Conservation (phyloP, 2,329 filamentous ascomycete genomes). For the Pestalotiopsis sp. region DNA sequence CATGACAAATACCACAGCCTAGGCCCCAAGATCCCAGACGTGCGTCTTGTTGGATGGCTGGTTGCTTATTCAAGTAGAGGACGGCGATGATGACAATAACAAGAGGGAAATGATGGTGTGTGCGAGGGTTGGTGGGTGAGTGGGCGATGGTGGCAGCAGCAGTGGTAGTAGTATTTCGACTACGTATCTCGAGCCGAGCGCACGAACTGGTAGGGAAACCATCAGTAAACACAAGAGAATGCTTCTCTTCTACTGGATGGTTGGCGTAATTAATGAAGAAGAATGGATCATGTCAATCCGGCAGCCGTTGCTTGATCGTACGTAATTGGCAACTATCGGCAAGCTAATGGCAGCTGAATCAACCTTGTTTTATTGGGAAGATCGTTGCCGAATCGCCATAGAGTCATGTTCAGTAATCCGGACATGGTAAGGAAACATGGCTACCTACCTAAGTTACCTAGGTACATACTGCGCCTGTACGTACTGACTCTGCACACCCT, state of each 20-base stretch:
- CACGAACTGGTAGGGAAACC: no score
- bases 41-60: neutral
- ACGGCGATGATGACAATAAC: neutral
- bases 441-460: neutral
- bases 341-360: neutral
- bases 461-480: neutral
- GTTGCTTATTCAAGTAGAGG: neutral
- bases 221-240: neutral
- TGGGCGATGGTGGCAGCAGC: neutral
- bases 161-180: no score
- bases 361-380: neutral
- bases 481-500: neutral
- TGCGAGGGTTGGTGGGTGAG: neutral
- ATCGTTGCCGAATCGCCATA: slow-evolving; percentile 2
- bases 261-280: neutral
- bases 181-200: no score
- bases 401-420: slow-evolving; percentile 5
- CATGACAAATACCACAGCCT: neutral
- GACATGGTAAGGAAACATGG: neutral
- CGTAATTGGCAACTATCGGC: neutral
- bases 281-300: neutral
- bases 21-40: neutral
- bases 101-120: neutral
- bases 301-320: neutral
- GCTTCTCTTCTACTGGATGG: neutral